Percentiles rank a stretch among this genome's conserved stretches.
phyloP scores from a whole-genome alignment of 2,329 filamentous ascomycete genomes.

The Fusarium compactum region DNA sequence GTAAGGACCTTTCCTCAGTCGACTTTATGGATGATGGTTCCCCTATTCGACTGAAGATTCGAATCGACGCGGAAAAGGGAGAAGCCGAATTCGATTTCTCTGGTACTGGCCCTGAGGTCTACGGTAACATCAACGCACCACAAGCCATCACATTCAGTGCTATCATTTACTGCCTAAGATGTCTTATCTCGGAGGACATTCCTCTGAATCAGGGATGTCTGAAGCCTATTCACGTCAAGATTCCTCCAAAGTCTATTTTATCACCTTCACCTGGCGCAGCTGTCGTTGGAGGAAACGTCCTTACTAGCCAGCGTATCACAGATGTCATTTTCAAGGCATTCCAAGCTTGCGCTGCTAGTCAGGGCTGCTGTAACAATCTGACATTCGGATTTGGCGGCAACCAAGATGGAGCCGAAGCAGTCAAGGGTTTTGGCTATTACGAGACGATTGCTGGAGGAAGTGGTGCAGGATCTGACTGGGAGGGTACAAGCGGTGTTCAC shows the following conservation, averaged over 20 bases:
- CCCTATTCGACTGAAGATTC: constrained; percentile 79
- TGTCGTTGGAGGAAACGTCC: constrained; percentile 84
- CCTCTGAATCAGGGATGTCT: constrained; percentile 87
- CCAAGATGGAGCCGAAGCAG: constrained; percentile 51
- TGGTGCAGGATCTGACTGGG: constrained; percentile 72
- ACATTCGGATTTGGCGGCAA: constrained; percentile 79
- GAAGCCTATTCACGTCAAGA: constrained; percentile 78
- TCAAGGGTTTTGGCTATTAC: constrained; percentile 61
- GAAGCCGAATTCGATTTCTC: constrained; percentile 85
- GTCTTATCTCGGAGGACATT: constrained; percentile 83
- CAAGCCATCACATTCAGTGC: constrained; percentile 85
- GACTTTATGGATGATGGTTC: constrained; percentile 90
- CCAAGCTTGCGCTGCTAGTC: constrained; percentile 80
- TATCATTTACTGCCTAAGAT: constrained; percentile 88
- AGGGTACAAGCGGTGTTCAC: constrained; percentile 59
- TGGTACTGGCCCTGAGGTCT: constrained; percentile 83
- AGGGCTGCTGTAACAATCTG: constrained; percentile 86
- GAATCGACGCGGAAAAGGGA: constrained; percentile 79
- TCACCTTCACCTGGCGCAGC: constrained; percentile 81
- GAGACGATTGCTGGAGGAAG: constrained; percentile 76
- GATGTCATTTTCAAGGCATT: constrained; percentile 74
- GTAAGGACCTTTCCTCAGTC: constrained; percentile 75
- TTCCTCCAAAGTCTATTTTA: constrained; percentile 78
- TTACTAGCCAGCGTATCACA: constrained; percentile 59
- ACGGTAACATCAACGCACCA: constrained; percentile 84